These are phyloP conservation scores for Clathrus columnatus DNA, from an alignment of 768 basidiomycete species.

Conservation along the genomic window DNA sequence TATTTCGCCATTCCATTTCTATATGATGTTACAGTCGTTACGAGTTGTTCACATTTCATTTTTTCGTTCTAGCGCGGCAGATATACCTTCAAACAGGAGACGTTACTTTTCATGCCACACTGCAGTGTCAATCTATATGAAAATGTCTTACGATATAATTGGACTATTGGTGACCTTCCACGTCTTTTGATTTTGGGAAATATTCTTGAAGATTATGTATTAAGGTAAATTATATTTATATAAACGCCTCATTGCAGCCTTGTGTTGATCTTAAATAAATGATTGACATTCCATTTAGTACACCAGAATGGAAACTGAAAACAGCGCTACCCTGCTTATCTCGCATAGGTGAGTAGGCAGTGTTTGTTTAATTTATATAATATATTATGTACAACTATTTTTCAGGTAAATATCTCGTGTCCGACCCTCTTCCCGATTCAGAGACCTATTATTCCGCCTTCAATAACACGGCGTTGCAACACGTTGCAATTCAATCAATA, in stretches of 20 bases:
- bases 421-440: slow-evolving; percentile 41
- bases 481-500: slow-evolving; percentile 20
- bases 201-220: slow-evolving; percentile 54
- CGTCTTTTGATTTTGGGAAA: slow-evolving; percentile 57
- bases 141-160: slow-evolving; percentile 51
- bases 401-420: slow-evolving; percentile 42
- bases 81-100: slow-evolving; percentile 32
- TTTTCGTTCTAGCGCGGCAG: slow-evolving; percentile 24
- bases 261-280: slow-evolving; percentile 7
- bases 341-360: slow-evolving; percentile 39
- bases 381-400: slow-evolving; percentile 5
- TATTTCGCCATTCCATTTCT: too few relatives aligned
- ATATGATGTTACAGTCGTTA: slow-evolving; percentile 5
- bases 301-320: slow-evolving; percentile 41
- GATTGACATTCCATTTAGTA: slow-evolving; percentile 31
- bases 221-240: slow-evolving; percentile 39
- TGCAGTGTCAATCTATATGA: slow-evolving; percentile 69
- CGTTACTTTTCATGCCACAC: slow-evolving; percentile 72
- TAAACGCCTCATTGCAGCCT: slow-evolving; percentile 6
- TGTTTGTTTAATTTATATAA: too few relatives aligned
- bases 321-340: slow-evolving; percentile 43
- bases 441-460: slow-evolving; percentile 50
- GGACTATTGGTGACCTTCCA: slow-evolving; percentile 37
- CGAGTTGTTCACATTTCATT: slow-evolving; percentile 8
- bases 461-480: slow-evolving; percentile 58